Percentiles rank a stretch among this genome's conserved stretches.
Evolutionary conservation across 2,329 filamentous ascomycete genomes (phyloP).

Genomic region (Canariomyces notabilis): DNA sequence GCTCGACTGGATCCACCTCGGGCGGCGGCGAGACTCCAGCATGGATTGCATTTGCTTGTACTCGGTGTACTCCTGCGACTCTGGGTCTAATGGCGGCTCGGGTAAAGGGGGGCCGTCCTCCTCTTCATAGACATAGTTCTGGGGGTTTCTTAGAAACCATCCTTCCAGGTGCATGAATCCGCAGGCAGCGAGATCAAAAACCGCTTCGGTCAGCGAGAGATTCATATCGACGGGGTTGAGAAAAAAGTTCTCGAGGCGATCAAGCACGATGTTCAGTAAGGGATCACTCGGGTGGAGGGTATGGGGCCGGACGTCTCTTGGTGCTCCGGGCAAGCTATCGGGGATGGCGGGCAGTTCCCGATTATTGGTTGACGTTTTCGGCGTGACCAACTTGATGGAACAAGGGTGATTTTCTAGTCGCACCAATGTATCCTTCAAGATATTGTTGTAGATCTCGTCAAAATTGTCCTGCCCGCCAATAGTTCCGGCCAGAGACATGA

Average conservation of each 20-base stretch:
- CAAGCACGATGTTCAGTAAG: constrained; percentile 60
- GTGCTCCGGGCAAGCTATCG: constrained; percentile 54
- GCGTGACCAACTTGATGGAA: constrained; percentile 62
- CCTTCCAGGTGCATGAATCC: constrained; percentile 79
- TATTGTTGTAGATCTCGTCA: constrained; percentile 66
- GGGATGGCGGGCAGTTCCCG: constrained; percentile 52
- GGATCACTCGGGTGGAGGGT: constrained; percentile 59
- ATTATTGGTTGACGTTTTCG: constrained; percentile 52
- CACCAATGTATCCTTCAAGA: constrained; percentile 65
- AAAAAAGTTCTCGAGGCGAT: constrained; percentile 75
- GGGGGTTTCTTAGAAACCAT: constrained; percentile 77
- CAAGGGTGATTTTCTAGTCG: constrained; percentile 69
- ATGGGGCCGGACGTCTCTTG: constrained; percentile 56
- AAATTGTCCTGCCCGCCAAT: constrained; percentile 66
- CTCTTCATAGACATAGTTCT: constrained; percentile 54
- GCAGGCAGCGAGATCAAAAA: constrained; percentile 79
- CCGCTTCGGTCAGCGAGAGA: constrained; percentile 74
- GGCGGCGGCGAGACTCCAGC: constrained; percentile 47
- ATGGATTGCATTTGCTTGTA: constrained; percentile 43
- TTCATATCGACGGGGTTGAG: constrained; percentile 90
- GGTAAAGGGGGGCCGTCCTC: constrained; percentile 38
- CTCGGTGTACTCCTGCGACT: constrained; percentile 37
- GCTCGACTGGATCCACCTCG: constrained; percentile 47
- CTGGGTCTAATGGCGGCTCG: constrained; percentile 38
- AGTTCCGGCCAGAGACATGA: constrained; percentile 63